Percentiles rank a stretch among this genome's conserved stretches.
Evolutionary conservation across 2,329 filamentous ascomycete genomes (phyloP).

Genomic region (Sclerotiophoma versabilis): DNA sequence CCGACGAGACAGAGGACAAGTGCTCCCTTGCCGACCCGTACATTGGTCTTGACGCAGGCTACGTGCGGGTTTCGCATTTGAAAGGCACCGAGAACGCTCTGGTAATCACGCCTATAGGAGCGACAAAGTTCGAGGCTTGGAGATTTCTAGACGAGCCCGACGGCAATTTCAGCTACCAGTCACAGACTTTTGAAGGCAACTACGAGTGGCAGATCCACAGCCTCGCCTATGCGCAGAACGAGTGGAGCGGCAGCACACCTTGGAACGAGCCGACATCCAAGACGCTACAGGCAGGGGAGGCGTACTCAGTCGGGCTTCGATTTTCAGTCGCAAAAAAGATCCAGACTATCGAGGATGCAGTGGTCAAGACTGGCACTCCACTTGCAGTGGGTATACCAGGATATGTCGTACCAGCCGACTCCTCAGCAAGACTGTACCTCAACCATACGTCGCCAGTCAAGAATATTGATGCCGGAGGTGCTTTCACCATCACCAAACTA

Average conservation of each 20-base stretch:
- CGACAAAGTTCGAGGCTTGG: constrained; percentile 63
- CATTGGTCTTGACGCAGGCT: constrained; percentile 66
- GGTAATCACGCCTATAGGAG: constrained; percentile 62
- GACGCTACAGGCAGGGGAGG: constrained; percentile 55
- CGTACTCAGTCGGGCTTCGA: constrained; percentile 58
- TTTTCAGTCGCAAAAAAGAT: constrained; percentile 59
- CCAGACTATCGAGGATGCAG: constrained; percentile 57
- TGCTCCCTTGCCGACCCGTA: constrained; percentile 67
- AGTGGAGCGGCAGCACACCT: constrained; percentile 60
- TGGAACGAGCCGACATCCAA: constrained; percentile 64
- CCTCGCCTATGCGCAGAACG: constrained; percentile 62
- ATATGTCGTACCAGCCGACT: constrained; percentile 60
- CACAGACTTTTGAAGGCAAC: constrained; percentile 66
- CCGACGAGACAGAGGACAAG: constrained; percentile 57
- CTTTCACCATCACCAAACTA: constrained; percentile 46
- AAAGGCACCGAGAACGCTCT: constrained; percentile 62
- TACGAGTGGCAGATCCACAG: constrained; percentile 67
- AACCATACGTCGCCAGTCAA: constrained; percentile 51
- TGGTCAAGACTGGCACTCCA: constrained; percentile 55
- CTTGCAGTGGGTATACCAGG: constrained; percentile 63
- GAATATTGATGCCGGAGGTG: constrained; percentile 49
- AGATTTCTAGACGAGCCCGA: constrained; percentile 58
- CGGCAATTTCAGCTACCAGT: constrained; percentile 45
- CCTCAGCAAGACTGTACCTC: constrained; percentile 57
- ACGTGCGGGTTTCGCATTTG: constrained; percentile 62